Conservation (phyloP, 805 yeast genomes). For the Vanderwaltozyma polyspora region DNA sequence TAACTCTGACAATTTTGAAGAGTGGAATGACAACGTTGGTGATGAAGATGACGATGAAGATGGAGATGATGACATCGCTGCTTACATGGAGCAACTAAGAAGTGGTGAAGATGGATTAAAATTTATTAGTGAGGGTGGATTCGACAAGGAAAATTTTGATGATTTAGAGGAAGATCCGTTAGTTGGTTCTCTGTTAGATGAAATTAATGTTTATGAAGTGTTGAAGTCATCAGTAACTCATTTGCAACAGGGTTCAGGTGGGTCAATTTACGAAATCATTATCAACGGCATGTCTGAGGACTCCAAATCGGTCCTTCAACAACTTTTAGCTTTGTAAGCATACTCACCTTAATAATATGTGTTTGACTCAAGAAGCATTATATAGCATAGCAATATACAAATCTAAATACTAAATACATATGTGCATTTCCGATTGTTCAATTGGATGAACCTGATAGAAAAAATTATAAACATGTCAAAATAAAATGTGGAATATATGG, state of each 20-base stretch:
- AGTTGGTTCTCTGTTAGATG: slow-evolving; percentile 69
- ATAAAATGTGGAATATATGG: too few relatives aligned
- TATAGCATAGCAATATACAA: too few relatives aligned
- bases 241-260: slow-evolving; percentile 37
- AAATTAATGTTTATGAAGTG: slow-evolving; percentile 56
- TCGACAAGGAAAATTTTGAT: slow-evolving; percentile 45
- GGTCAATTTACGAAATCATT: slow-evolving; percentile 41
- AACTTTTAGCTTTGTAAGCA: slow-evolving; percentile 1
- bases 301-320: slow-evolving; percentile 25
- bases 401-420: too few relatives aligned
- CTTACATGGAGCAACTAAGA: slow-evolving; percentile 37
- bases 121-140: slow-evolving; percentile 25
- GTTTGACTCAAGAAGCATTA: too few relatives aligned
- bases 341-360: not conserved
- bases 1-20: slow-evolving; percentile 23
- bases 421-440: too few relatives aligned
- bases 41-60: slow-evolving; percentile 31
- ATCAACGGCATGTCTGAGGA: slow-evolving; percentile 31
- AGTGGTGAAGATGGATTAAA: slow-evolving; percentile 22
- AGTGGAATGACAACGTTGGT: slow-evolving; percentile 20
- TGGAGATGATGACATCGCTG: slow-evolving; percentile 27
- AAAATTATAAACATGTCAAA: too few relatives aligned
- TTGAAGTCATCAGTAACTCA: slow-evolving; percentile 45
- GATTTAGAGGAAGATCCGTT: slow-evolving; percentile 76
- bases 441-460: too few relatives aligned